These are phyloP conservation scores for Mycena floridula DNA, from an alignment of 768 basidiomycete species.

Conservation along the genomic window DNA sequence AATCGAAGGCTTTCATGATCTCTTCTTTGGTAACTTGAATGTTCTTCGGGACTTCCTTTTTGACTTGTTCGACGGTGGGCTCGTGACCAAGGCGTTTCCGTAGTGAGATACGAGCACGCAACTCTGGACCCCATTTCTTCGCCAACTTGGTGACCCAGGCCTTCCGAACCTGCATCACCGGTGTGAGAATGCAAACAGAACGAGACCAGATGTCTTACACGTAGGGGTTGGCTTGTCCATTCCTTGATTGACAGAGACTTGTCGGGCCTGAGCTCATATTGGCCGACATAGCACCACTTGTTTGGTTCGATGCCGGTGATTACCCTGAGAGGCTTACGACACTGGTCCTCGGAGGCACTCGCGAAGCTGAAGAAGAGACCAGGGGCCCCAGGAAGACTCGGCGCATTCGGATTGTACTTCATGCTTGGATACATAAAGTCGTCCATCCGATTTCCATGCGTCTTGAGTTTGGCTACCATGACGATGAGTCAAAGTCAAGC, in stretches of 20 bases:
- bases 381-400: slow-evolving; percentile 25
- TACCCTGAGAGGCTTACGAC: not conserved
- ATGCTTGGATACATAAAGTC: slow-evolving; percentile 30
- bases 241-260: not conserved
- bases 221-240: too few species aligned
- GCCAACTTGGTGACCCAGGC: slow-evolving; percentile 24
- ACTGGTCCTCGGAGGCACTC: not conserved
- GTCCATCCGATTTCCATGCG: slow-evolving; percentile 20
- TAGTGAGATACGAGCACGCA: slow-evolving; percentile 21
- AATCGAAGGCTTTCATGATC: slow-evolving; percentile 18
- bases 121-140: slow-evolving; percentile 20
- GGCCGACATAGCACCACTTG: not conserved
- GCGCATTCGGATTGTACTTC: slow-evolving; percentile 27
- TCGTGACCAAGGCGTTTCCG: slow-evolving; percentile 17
- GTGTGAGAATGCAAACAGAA: not conserved
- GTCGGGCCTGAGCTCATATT: not conserved
- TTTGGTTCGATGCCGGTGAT: slow-evolving; percentile 11
- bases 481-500: too few species aligned
- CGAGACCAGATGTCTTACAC: too few species aligned
- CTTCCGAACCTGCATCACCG: slow-evolving; percentile 14
- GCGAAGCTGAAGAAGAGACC: slow-evolving; percentile 23
- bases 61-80: slow-evolving; percentile 19
- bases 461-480: too few species aligned
- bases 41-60: slow-evolving; percentile 6
- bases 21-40: slow-evolving; percentile 16